Base-by-base conservation (phyloP, 805 yeast genomes). In the Spathaspora passalidarum region DNA sequence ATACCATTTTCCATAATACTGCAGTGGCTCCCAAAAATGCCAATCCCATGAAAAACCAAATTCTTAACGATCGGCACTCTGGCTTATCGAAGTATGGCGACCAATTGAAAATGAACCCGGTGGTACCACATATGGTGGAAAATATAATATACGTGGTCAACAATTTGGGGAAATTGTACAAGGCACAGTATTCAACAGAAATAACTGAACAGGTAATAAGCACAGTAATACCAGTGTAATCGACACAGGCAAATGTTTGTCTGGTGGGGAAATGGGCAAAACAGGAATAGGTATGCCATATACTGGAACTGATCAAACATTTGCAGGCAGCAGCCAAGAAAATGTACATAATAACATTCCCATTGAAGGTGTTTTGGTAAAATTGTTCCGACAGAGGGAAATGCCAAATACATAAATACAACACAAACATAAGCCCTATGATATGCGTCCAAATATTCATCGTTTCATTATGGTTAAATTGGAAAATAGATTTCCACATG, bases 401-500 rank as follows among this genome's bases (percentile, higher is more conserved):
- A 51, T 84, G 86, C 53, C 66, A 68, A 11, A 81, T 38, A 10
- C 80, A 74, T 16, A 91, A 55, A 51, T 81, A 84, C 1, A 76
- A 43, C 61, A 91, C 66, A 22, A 80, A 56, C 2, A 80, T 23
- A 2, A 86, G 78, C 11, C 97, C 98, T 1, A 81, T 29, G 11
- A 88, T 57, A 68, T 92, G 99, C 0, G 96, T 79, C 98, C 99
- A 92, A 46, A 92, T 90, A 65, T 94, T 94, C 60, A 86, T 78
- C 0, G 96, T 79, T 63, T 92, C 99, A 61, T 92, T 92, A 66
- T 94, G 98, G 62, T 54, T 76, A 53, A 69, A 68, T 40, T 71
- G 61, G 59, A 81, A 76, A 14, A 90, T 69, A 40, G 91, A 80
- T 48, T 72, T 63, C 23, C 85, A 43, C 52, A 94, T 85, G 45